Conservation (phyloP, 176 grass and related monocot genomes). For the Triticum turgidum region DNA sequence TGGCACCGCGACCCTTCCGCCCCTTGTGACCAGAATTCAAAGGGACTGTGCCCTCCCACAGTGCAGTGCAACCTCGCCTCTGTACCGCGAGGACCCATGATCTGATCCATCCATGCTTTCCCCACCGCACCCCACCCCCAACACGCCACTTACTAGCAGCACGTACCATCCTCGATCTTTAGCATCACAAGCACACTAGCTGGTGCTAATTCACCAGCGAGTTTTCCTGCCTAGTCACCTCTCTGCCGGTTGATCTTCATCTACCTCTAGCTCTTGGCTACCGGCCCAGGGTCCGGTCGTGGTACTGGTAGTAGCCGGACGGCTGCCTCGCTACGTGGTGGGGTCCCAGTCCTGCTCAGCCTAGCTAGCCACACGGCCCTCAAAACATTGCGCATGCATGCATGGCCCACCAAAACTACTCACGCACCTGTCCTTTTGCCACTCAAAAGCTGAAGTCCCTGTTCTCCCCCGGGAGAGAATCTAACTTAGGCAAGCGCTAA, state of each 20-base stretch:
- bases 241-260: constrained; percentile 7
- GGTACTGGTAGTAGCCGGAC: background rate
- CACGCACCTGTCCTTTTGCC: constrained; percentile 1
- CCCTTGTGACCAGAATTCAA: constrained; percentile 67
- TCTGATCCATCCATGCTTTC: constrained; percentile 23
- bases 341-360: background rate
- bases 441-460: background rate
- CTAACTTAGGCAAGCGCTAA: constrained; percentile 2
- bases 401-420: constrained; percentile 1
- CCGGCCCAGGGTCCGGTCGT: constrained; percentile 12
- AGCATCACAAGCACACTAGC: background rate
- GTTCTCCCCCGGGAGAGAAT: background rate
- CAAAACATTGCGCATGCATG: constrained; percentile 8
- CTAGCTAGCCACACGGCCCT: background rate
- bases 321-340: constrained; percentile 11
- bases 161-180: constrained; percentile 25
- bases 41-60: constrained; percentile 50
- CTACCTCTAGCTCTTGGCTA: background rate
- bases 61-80: constrained; percentile 43
- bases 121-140: background rate
- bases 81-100: constrained; percentile 43
- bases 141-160: no score
- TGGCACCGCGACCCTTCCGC: constrained; percentile 40
- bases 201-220: background rate
- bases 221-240: background rate